Conservation (phyloP, 768 basidiomycete genomes). For the Amanita molliuscula region DNA sequence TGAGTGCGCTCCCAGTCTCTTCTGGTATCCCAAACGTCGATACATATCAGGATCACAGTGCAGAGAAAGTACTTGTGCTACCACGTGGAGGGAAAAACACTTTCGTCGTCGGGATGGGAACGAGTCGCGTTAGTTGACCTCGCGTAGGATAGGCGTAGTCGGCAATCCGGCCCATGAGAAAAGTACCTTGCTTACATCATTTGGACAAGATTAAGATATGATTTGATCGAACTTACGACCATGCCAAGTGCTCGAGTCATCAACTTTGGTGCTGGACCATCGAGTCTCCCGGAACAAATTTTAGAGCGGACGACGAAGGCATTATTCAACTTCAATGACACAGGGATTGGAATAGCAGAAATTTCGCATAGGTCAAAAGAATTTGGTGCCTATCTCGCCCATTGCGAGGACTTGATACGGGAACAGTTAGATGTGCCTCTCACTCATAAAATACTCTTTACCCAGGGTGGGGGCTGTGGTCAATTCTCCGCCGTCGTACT, state of each 20-base stretch:
- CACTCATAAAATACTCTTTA: conserved; percentile 81
- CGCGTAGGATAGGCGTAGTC: no score
- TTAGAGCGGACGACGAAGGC: conserved; percentile 75
- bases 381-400: conserved; percentile 60
- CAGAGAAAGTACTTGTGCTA: conserved; percentile 68
- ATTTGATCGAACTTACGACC: conserved; percentile 3
- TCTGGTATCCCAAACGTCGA: conserved; percentile 57
- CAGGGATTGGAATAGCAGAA: conserved; percentile 94
- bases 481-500: conserved; percentile 91
- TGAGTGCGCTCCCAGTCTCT: conserved; percentile 49
- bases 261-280: conserved; percentile 95
- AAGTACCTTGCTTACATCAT: no score
- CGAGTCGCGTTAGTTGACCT: no score
- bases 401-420: conserved; percentile 58
- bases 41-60: conserved; percentile 79
- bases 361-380: conserved; percentile 92
- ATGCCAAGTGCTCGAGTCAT: conserved; percentile 46
- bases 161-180: no score
- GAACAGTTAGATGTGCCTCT: conserved; percentile 71
- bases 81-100: conserved; percentile 79
- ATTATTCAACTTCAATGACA: conserved; percentile 82
- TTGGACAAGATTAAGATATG: no score
- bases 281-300: conserved; percentile 80
- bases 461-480: conserved; percentile 87
- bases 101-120: conserved; percentile 69